phyloP scores from a whole-genome alignment of 129 eudicot genomes.

The Deinandra increscens region DNA sequence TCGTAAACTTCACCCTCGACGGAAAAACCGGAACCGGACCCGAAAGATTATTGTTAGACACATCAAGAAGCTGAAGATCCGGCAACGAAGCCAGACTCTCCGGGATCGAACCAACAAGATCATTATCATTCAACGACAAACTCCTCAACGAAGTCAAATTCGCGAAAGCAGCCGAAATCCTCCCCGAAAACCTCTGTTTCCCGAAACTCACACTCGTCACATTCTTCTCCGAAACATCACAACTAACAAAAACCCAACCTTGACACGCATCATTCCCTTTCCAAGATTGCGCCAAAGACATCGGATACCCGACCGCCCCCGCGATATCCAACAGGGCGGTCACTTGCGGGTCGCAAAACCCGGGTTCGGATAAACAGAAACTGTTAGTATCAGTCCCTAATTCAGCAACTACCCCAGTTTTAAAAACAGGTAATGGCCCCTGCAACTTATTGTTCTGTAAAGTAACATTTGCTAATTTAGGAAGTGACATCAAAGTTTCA shows the following conservation, averaged over 20 bases:
- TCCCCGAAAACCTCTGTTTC: constrained; percentile 46
- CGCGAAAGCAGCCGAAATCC: constrained; percentile 60
- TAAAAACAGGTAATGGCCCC: constrained; percentile 60
- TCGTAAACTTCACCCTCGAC: constrained; percentile 30
- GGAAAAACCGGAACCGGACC: constrained; percentile 47
- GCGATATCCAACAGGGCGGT: constrained; percentile 41
- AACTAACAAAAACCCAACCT: constrained; percentile 43
- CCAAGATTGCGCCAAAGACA: constrained; percentile 59
- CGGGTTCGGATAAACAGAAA: constrained; percentile 50
- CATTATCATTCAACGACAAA: constrained; percentile 51
- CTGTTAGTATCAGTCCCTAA: constrained; percentile 37
- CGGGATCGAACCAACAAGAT: constrained; percentile 51
- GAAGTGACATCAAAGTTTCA: constrained; percentile 41
- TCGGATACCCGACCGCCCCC: constrained; percentile 52
- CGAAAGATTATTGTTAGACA: constrained; percentile 64
- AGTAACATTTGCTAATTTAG: constrained; percentile 42
- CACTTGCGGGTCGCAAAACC: constrained; percentile 70
- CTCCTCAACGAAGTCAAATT: constrained; percentile 47
- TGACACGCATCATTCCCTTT: constrained; percentile 56
- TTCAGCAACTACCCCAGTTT: constrained; percentile 20
- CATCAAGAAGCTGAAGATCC: constrained; percentile 49
- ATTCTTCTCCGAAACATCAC: constrained; percentile 39
- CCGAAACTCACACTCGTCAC: constrained; percentile 49
- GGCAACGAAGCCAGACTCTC: constrained; percentile 34
- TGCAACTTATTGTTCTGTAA: constrained; percentile 59